A percentile compares a stretch with the other conserved stretches of the same genome.
Conservation (phyloP, 805 yeast species). For the Aciculoconidium aculeatum region DNA sequence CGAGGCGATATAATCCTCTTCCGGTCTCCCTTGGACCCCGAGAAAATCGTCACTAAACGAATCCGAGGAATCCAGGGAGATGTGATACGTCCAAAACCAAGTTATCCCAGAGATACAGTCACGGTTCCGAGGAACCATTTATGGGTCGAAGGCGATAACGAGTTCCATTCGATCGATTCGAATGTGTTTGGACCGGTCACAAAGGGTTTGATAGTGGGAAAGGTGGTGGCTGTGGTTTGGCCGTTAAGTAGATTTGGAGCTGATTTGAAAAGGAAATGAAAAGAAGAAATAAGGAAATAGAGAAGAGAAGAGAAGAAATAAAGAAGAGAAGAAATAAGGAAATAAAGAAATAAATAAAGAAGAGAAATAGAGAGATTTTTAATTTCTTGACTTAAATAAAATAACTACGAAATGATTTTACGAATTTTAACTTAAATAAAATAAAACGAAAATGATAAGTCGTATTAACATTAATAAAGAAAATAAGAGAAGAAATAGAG, state of each 20-base stretch:
- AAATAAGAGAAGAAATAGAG: no score
- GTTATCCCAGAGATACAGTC: constrained; percentile 60
- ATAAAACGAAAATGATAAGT: no score
- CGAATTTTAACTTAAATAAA: no score
- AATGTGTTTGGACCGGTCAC: constrained; percentile 87
- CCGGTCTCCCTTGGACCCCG: constrained; percentile 78
- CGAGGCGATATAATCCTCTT: constrained; percentile 72
- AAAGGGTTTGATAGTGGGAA: constrained; percentile 73
- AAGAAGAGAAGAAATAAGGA: no score
- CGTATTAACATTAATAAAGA: no score
- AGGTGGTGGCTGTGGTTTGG: constrained; percentile 63
- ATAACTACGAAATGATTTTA: no score
- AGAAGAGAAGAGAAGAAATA: no score
- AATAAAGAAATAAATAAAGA: no score
- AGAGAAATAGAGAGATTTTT: no score
- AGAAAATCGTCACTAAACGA: constrained; percentile 69
- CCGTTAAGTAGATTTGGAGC: constrained; percentile 47
- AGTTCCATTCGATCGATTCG: constrained; percentile 72
- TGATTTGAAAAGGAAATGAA: no score
- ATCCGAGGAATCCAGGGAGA: constrained; percentile 76
- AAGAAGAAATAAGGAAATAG: no score
- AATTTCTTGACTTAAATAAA: no score
- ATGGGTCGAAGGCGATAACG: constrained; percentile 95
- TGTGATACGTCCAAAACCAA: constrained; percentile 51
- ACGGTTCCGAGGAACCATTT: constrained; percentile 72